A percentile compares a stretch with the other conserved stretches of the same genome.
Evolutionary conservation across 1,284 basidiomycete species (phyloP).

Genomic region (Leccinum pachyderme): DNA sequence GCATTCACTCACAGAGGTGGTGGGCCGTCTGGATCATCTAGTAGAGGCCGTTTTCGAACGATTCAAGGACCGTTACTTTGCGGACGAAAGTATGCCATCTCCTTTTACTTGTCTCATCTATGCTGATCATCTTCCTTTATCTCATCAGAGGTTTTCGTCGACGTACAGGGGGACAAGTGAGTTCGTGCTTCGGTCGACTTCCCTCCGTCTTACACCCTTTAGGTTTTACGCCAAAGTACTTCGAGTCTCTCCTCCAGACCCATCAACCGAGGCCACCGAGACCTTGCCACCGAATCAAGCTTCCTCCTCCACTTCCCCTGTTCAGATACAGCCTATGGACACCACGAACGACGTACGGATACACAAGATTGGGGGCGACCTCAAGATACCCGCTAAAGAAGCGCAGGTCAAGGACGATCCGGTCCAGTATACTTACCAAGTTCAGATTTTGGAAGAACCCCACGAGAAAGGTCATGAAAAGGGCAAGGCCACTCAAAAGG

Average conservation of each 20-base stretch:
- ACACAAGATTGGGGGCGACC: conserved; percentile 78
- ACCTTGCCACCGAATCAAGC: conserved; percentile 32
- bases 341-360: conserved; percentile 42
- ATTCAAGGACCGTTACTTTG: conserved; percentile 93
- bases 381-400: conserved; percentile 73
- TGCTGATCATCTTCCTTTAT: conserved; percentile 27
- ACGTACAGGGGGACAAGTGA: conserved; percentile 79
- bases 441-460: conserved; percentile 80
- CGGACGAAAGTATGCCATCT: conserved; percentile 74
- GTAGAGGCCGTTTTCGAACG: conserved; percentile 94
- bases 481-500: conserved; percentile 50
- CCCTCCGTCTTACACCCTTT: conserved; percentile 24
- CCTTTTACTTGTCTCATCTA: conserved; percentile 4
- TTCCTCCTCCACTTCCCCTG: conserved; percentile 32
- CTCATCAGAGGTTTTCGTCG: conserved; percentile 73
- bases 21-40: conserved; percentile 91
- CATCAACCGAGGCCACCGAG: conserved; percentile 45
- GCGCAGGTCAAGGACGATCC: conserved; percentile 78
- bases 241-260: conserved; percentile 71
- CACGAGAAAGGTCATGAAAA: conserved; percentile 65
- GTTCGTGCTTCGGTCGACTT: conserved; percentile 32
- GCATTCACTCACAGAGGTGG: conserved; percentile 67
- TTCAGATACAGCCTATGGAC: conserved; percentile 32
- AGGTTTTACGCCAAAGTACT: conserved; percentile 80
- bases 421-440: conserved; percentile 81